A percentile compares a stretch with the other conserved stretches of the same genome.
Evolutionary conservation across 139 green algal genomes (phyloP).

Genomic region (Klebsormidium nitens): DNA sequence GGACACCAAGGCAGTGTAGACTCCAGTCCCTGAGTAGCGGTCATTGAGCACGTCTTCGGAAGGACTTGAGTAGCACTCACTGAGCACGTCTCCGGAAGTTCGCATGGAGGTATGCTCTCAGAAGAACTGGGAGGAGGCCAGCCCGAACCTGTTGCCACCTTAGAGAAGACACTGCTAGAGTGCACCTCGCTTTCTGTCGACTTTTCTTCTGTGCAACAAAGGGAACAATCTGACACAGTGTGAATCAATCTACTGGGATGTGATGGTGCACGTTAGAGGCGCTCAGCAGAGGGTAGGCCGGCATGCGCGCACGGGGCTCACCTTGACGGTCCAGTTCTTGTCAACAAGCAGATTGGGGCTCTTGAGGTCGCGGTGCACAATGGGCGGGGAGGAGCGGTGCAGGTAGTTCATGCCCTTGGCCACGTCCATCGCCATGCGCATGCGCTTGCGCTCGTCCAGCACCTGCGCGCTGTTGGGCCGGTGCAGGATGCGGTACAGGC

Average conservation of each 20-base stretch:
- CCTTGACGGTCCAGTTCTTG: slow-evolving; percentile 82
- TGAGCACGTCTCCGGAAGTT: no score
- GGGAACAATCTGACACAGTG: no score
- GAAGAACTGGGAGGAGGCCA: no score
- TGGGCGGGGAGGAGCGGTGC: slow-evolving; percentile 65
- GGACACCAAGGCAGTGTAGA: neutral
- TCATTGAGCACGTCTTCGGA: neutral
- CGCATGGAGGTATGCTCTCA: no score
- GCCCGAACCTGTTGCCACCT: no score
- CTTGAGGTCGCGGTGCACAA: slow-evolving; percentile 85
- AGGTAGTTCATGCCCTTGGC: slow-evolving; percentile 59
- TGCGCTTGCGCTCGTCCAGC: slow-evolving; percentile 20
- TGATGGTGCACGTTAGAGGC: no score
- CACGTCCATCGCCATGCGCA: slow-evolving; percentile 41
- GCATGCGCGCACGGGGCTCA: slow-evolving; percentile 52
- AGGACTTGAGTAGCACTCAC: no score
- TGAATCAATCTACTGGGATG: slow-evolving; percentile 64
- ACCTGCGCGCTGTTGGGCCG: slow-evolving; percentile 3
- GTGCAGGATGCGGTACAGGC: slow-evolving; percentile 36
- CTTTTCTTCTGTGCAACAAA: no score
- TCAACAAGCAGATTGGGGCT: slow-evolving; percentile 68
- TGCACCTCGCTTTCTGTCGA: no score
- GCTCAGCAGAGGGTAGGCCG: no score
- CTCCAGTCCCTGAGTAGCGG: neutral
- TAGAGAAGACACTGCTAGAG: no score